phyloP scores from a whole-genome alignment of 495 filamentous ascomycete species.

The Penicillium desertorum region DNA sequence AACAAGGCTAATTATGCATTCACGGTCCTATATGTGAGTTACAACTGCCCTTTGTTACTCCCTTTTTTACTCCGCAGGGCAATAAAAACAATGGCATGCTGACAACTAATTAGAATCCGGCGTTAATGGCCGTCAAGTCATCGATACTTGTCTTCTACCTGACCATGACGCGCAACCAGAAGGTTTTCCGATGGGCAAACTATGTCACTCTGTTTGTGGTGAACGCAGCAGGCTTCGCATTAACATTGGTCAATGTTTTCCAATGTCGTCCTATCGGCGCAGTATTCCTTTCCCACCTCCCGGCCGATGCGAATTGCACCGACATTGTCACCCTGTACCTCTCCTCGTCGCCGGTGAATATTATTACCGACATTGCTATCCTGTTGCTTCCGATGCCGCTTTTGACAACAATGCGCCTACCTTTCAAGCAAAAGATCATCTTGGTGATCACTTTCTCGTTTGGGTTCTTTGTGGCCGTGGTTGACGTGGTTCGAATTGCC shows the following conservation, averaged over 20 bases:
- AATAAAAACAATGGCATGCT: not conserved
- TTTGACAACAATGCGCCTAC: constrained; percentile 79
- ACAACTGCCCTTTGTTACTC: not conserved
- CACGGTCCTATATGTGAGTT: constrained; percentile 76
- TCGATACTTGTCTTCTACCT: constrained; percentile 91
- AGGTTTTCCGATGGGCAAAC: constrained; percentile 67
- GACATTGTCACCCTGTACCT: constrained; percentile 80
- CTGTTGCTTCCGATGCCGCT: constrained; percentile 85
- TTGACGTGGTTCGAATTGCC: constrained; percentile 86
- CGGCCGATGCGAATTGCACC: constrained; percentile 55
- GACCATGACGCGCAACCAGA: constrained; percentile 70
- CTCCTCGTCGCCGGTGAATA: constrained; percentile 79
- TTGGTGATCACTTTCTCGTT: constrained; percentile 78
- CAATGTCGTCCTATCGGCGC: constrained; percentile 77
- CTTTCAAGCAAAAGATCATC: constrained; percentile 79
- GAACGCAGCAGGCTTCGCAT: constrained; percentile 70
- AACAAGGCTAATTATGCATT: constrained; percentile 76
- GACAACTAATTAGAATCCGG: constrained; percentile 67
- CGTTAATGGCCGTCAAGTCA: constrained; percentile 73
- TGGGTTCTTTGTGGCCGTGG: constrained; percentile 80
- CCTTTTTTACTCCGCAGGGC: not conserved
- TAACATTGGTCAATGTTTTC: constrained; percentile 85
- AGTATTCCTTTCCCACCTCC: constrained; percentile 52
- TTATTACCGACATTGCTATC: constrained; percentile 80
- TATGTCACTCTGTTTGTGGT: constrained; percentile 71